Evolutionary conservation across 164 flowering plant species (phyloP).

Genomic region (Vitis amurensis): DNA sequence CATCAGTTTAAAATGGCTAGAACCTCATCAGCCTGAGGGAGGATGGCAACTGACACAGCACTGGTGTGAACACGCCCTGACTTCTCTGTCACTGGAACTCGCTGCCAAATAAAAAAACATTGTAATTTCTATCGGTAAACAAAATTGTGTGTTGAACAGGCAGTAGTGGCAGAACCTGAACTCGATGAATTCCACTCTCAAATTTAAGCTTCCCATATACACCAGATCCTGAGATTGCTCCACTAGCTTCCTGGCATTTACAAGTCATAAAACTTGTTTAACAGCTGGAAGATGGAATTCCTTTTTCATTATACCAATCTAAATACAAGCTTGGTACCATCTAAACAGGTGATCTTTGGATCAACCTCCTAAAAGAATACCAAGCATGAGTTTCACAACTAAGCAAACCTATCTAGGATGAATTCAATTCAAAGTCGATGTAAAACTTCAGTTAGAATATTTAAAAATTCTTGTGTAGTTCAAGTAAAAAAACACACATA

Average conservation of each 20-base stretch:
- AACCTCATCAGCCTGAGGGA: constrained; percentile 98
- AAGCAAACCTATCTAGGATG: not conserved
- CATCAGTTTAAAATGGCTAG: constrained; percentile 2
- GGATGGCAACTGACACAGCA: constrained; percentile 97
- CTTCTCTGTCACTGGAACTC: constrained; percentile 96
- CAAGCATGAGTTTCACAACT: not conserved
- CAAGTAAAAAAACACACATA: too few species aligned
- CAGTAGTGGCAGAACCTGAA: constrained; percentile 55
- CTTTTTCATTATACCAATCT: not conserved
- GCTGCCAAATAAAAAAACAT: constrained; percentile 39
- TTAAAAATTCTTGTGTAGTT: too few species aligned
- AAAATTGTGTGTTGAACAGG: not conserved
- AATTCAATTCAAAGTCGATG: not conserved
- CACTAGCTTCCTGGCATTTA: constrained; percentile 82
- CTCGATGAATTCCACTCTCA: constrained; percentile 99
- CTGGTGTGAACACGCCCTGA: constrained; percentile 96
- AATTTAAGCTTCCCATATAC: constrained; percentile 90
- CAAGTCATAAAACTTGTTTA: not conserved
- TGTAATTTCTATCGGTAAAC: not conserved
- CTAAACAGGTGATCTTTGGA: not conserved
- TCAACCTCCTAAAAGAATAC: too few species aligned
- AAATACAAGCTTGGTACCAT: not conserved
- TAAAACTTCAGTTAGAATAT: too few species aligned
- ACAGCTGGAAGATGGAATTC: not conserved
- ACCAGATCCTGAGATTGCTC: constrained; percentile 77